Conservation (phyloP, 2,329 filamentous ascomycete species). For the Sclerotinia subarctica region DNA sequence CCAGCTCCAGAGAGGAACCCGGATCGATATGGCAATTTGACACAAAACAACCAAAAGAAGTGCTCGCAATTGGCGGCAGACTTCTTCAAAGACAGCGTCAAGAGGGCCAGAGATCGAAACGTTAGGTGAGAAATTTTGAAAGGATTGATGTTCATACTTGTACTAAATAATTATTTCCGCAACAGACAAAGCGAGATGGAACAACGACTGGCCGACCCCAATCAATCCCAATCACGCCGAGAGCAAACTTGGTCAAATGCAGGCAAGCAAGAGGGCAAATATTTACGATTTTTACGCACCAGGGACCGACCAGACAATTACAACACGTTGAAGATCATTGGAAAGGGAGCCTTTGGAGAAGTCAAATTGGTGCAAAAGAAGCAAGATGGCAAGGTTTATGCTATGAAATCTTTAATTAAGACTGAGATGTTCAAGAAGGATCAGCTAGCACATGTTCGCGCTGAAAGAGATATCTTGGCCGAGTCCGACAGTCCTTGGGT, state of each 20-base stretch:
- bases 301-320: slow-evolving; percentile 95
- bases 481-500: slow-evolving; percentile 99
- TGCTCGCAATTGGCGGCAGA: slow-evolving; percentile 71
- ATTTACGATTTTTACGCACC: slow-evolving; percentile 88
- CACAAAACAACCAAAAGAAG: slow-evolving; percentile 69
- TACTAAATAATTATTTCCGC: slow-evolving; percentile 7
- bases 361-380: slow-evolving; percentile 97
- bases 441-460: slow-evolving; percentile 93
- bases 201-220: slow-evolving; percentile 74
- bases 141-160: background rate
- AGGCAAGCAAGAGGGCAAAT: slow-evolving; percentile 85
- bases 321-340: slow-evolving; percentile 94
- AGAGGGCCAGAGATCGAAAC: slow-evolving; percentile 91
- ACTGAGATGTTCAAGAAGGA: slow-evolving; percentile 99
- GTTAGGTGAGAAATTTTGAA: slow-evolving; percentile 62
- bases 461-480: slow-evolving; percentile 94
- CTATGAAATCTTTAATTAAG: slow-evolving; percentile 97
- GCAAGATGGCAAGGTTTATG: slow-evolving; percentile 94
- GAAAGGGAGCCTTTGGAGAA: slow-evolving; percentile 97
- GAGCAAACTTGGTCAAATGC: slow-evolving; percentile 81
- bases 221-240: slow-evolving; percentile 70
- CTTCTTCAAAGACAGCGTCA: slow-evolving; percentile 98
- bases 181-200: slow-evolving; percentile 87
- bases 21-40: slow-evolving; percentile 66
- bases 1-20: slow-evolving; percentile 82